Conservation (phyloP, 108 stramenopile species). For the Pseudonitzschia pungens region DNA sequence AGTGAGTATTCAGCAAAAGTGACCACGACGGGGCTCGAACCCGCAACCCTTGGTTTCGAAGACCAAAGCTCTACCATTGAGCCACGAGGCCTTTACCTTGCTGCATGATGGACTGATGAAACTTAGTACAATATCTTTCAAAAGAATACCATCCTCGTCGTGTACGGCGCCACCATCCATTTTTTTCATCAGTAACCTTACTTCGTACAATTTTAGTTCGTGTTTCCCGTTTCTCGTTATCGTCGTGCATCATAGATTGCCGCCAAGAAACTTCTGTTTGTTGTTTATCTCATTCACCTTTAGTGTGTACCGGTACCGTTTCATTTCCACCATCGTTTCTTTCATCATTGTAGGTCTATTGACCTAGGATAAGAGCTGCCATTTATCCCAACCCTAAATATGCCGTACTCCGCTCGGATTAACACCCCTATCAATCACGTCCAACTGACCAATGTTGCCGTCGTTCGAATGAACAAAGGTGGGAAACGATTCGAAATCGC, state of each 20-base stretch:
- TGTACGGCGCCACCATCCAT: background rate
- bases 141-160: too few relatives aligned
- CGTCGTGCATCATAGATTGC: too few relatives aligned
- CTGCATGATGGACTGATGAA: too few relatives aligned
- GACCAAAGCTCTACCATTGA: slow-evolving; percentile 95
- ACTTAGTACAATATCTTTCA: too few relatives aligned
- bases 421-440: slow-evolving; percentile 92
- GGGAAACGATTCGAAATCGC: slow-evolving; percentile 99
- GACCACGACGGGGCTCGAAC: slow-evolving; percentile 86
- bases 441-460: slow-evolving; percentile 96
- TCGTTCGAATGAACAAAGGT: slow-evolving; percentile 83
- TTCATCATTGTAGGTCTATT: too few relatives aligned
- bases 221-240: background rate
- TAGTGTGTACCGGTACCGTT: too few relatives aligned
- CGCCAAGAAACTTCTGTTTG: too few relatives aligned
- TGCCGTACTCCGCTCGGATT: slow-evolving; percentile 35
- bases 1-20: too few relatives aligned
- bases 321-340: too few relatives aligned
- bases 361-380: background rate
- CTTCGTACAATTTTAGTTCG: too few relatives aligned
- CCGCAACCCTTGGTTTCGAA: slow-evolving; percentile 94
- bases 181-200: background rate
- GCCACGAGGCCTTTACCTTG: slow-evolving; percentile 43
- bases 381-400: background rate
- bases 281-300: too few relatives aligned